Conservation (phyloP, 164 flowering plant species). For the Akebia trifoliata region DNA sequence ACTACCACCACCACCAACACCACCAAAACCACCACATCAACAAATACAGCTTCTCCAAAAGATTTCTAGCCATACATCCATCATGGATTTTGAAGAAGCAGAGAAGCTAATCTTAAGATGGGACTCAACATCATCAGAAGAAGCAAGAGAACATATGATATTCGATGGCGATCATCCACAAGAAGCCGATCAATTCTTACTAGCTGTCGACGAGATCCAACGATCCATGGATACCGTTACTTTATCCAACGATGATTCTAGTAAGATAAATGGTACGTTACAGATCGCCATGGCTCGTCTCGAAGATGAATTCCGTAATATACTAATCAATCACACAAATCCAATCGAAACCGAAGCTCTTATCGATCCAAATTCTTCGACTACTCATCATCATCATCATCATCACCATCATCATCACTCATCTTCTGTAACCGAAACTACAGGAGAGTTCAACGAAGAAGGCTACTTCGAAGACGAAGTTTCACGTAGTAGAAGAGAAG, state of each 20-base stretch:
- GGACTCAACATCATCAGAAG: conserved; percentile 78
- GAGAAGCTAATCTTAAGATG: conserved; percentile 65
- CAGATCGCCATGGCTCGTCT: conserved; percentile 93
- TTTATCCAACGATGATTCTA: conserved; percentile 7
- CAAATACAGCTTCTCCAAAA: too few species aligned
- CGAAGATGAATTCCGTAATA: conserved; percentile 81
- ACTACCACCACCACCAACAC: too few species aligned
- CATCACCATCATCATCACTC: too few species aligned
- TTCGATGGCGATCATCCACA: conserved; percentile 45
- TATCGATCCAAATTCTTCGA: conserved; percentile 1
- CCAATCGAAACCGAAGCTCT: conserved; percentile 44
- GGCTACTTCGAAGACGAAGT: not conserved
- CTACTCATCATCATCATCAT: too few species aligned
- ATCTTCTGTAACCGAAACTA: too few species aligned
- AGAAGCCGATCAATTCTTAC: conserved; percentile 60
- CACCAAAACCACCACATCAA: too few species aligned
- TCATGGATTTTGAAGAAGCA: conserved; percentile 28
- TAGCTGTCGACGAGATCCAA: conserved; percentile 74
- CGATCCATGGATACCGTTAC: conserved; percentile 34
- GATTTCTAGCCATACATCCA: too few species aligned
- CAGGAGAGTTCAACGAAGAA: not conserved
- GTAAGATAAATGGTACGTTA: conserved; percentile 35
- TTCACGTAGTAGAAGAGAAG: too few species aligned
- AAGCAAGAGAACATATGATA: too few species aligned
- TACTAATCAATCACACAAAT: conserved; percentile 43